Evolutionary conservation across 169 alveolate species (phyloP).

Genomic region (Plasmodium gaboni): DNA sequence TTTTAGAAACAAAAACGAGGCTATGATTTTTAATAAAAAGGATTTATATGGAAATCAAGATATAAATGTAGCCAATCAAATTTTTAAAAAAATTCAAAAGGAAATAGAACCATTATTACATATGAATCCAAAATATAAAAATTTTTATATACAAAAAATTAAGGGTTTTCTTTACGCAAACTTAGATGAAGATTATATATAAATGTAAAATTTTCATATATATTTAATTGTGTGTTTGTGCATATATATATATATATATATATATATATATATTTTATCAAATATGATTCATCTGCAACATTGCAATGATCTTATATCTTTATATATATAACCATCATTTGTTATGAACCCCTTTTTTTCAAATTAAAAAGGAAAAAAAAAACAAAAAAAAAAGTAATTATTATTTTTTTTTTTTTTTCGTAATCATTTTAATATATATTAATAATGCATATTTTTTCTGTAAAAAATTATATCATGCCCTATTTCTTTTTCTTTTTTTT

Average conservation of each 20-base stretch:
- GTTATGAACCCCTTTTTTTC: no score
- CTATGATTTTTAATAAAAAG: slow-evolving; percentile 36
- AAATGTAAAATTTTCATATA: background rate
- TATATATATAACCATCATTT: no score
- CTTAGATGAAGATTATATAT: slow-evolving; percentile 45
- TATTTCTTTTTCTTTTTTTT: no score
- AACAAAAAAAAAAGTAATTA: no score
- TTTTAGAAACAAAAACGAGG: slow-evolving; percentile 66
- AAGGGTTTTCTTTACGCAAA: slow-evolving; percentile 54
- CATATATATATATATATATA: slow-evolving; percentile 10
- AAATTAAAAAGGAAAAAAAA: no score
- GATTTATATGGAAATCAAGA: slow-evolving; percentile 76
- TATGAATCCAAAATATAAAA: slow-evolving; percentile 48
- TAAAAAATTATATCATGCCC: no score
- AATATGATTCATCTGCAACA: no score
- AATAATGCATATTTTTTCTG: no score
- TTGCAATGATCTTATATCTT: no score
- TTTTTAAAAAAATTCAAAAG: slow-evolving; percentile 66
- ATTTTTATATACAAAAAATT: slow-evolving; percentile 69
- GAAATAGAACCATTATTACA: slow-evolving; percentile 41
- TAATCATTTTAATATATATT: no score
- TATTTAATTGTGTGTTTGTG: background rate
- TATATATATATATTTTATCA: background rate
- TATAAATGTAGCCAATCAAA: slow-evolving; percentile 43
- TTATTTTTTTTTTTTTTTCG: no score